Base-by-base conservation (phyloP, 371 early-diverging fungal species). In the Mortierella sp. region DNA sequence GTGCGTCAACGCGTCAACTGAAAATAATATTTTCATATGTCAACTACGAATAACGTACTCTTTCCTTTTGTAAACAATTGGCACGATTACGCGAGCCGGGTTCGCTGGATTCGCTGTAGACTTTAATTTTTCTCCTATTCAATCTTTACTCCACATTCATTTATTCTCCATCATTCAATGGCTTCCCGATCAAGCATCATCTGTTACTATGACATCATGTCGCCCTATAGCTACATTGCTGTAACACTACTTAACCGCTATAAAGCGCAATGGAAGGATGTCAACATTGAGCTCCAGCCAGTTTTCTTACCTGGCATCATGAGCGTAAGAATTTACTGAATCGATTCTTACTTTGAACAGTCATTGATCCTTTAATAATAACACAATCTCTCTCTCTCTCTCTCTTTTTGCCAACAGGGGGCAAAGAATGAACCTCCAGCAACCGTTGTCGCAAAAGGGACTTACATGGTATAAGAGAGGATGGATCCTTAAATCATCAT, bases 171-270 rank as follows among this genome's bases (percentile, higher is more conserved):
- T 28, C 29, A 34, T 23, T 4, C 2, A 19, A 79, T 80, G 80
- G 4, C 68, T 17, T 45, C 71, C 23, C 63, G 60, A 26, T 37
- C 70, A 51, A 74, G 62, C 61, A 83, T 86, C 45, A 58, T 78
- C 45, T 83, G 83, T 35, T 86, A 84, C 66, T 86, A 75, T 61
- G 86, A 86, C 73, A 59, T 71, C 15, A 83, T 80, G 31, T 86
- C 86, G 22, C 70, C 83, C 15, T 86, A 82, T 67, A 85, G 85
- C 66, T 85, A 86, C 71, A 64, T 82, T 15, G 86, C 84, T 13
- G 83, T 85, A 35, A 72, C 66, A 70, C 76, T 86, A 53, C 84
- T 86, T 62, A 80, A 84, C 53, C 83, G 74, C 29, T 85, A 85
- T 75, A 72, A 57, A n/a, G 7, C 57, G n/a, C 74, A 75, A 23